A percentile compares a stretch with the other conserved stretches of the same genome.
phyloP scores from a whole-genome alignment of 1,284 basidiomycete species.

The Coniferiporia sulphurascens region DNA sequence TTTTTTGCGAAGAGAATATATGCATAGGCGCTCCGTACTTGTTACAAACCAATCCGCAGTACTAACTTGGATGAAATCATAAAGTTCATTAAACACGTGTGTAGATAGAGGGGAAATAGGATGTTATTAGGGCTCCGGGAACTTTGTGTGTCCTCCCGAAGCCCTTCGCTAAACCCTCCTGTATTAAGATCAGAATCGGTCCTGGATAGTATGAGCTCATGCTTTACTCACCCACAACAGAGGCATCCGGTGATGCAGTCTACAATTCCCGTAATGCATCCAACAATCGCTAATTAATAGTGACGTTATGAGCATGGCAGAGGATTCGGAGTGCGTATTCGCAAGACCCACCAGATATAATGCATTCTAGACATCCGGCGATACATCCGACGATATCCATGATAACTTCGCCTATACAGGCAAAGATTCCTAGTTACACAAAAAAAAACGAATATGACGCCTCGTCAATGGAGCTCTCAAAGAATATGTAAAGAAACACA shows the following conservation, averaged over 20 bases:
- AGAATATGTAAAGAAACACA: background rate
- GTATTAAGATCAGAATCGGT: background rate
- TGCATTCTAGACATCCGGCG: conserved; percentile 19
- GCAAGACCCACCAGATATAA: conserved; percentile 16
- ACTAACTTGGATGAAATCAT: background rate
- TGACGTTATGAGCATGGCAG: background rate
- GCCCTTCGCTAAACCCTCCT: conserved; percentile 15
- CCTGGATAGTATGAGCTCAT: background rate
- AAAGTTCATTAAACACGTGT: no score
- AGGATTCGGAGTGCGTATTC: no score
- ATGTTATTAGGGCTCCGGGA: conserved; percentile 7
- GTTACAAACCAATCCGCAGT: background rate
- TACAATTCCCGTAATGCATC: conserved; percentile 16
- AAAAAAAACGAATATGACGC: background rate
- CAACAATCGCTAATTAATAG: conserved; percentile 18
- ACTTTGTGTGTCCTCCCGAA: conserved; percentile 4
- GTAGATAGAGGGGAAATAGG: background rate
- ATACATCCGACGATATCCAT: conserved; percentile 19
- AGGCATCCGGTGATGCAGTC: conserved; percentile 20
- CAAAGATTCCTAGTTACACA: conserved; percentile 19
- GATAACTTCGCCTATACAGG: conserved; percentile 19
- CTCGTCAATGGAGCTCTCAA: background rate
- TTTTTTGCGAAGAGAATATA: background rate
- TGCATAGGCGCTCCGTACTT: background rate
- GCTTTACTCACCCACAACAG: conserved; percentile 19